Conservation (phyloP, 495 filamentous ascomycete species). For the Usnea hakonensis region DNA sequence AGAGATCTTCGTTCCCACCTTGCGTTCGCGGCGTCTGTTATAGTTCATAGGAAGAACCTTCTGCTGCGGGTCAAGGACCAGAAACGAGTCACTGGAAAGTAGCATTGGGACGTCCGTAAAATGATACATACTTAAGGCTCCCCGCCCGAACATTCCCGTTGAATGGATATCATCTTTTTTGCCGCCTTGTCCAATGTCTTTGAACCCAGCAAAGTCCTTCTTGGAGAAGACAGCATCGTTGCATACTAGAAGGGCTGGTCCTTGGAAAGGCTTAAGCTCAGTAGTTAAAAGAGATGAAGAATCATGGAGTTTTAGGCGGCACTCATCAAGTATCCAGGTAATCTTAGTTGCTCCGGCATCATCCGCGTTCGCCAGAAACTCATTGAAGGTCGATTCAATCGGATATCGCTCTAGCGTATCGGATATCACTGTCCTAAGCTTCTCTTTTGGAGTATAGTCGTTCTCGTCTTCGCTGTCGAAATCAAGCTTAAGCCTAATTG, state of each 20-base stretch:
- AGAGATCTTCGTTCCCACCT: constrained; percentile 22
- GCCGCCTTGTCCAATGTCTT: constrained; percentile 35
- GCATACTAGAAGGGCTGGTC: constrained; percentile 33
- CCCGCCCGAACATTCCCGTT: constrained; percentile 38
- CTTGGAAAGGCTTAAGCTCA: constrained; percentile 29
- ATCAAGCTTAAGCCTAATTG: constrained; percentile 27
- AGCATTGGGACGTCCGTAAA: constrained; percentile 39
- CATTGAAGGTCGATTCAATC: constrained; percentile 33
- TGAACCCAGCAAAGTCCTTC: constrained; percentile 33
- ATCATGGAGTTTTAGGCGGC: constrained; percentile 8
- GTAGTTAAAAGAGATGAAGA: constrained; percentile 21
- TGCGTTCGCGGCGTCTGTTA: constrained; percentile 21
- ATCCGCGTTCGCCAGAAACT: constrained; percentile 41
- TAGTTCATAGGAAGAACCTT: constrained; percentile 24
- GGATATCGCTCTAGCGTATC: constrained; percentile 36
- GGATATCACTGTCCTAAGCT: constrained; percentile 27
- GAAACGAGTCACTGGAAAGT: constrained; percentile 31
- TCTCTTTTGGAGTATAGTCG: constrained; percentile 36
- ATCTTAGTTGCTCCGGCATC: constrained; percentile 32
- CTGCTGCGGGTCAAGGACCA: constrained; percentile 37
- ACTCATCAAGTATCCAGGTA: constrained; percentile 32
- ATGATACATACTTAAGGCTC: constrained; percentile 40
- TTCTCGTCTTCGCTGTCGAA: constrained; percentile 29
- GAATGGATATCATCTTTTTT: constrained; percentile 29
- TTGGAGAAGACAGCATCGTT: constrained; percentile 34